A percentile compares a stretch with the other conserved stretches of the same genome.
Evolutionary conservation across 306 rosid species (phyloP).

Genomic region (Cucurbita argyrosperma): DNA sequence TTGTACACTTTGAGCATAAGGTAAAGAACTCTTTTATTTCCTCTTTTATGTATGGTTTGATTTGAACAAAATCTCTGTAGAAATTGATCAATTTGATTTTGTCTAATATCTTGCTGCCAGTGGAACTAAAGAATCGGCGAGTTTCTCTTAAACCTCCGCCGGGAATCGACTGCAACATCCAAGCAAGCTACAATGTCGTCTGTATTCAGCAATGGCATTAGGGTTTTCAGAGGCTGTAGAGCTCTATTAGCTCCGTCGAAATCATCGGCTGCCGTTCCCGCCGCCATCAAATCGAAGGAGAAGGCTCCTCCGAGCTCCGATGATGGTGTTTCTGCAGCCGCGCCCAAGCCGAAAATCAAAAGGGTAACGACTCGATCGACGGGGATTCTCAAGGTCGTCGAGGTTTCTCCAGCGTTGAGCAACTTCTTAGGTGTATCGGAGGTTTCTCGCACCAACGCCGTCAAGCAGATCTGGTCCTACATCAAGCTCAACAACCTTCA

Average conservation of each 20-base stretch:
- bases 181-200: neutral
- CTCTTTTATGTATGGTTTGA: too few relatives aligned
- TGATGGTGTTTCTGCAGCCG: neutral
- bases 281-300: neutral
- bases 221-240: slow-evolving; percentile 20
- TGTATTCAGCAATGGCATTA: slow-evolving; percentile 1
- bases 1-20: too few relatives aligned
- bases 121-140: neutral
- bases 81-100: too few relatives aligned
- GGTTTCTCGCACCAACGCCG: slow-evolving; percentile 25
- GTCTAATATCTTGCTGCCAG: too few relatives aligned
- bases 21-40: too few relatives aligned
- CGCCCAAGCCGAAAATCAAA: neutral
- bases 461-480: slow-evolving; percentile 37
- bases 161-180: neutral
- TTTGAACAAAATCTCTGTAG: too few relatives aligned
- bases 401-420: slow-evolving; percentile 22
- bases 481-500: slow-evolving; percentile 32
- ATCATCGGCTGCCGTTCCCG: slow-evolving; percentile 8
- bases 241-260: slow-evolving; percentile 17
- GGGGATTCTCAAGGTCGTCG: slow-evolving; percentile 18
- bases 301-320: neutral
- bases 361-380: neutral
- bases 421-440: slow-evolving; percentile 23
- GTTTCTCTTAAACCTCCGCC: neutral